Base-by-base conservation (phyloP, 2,329 filamentous ascomycete species). In the Fusarium devonianum region DNA sequence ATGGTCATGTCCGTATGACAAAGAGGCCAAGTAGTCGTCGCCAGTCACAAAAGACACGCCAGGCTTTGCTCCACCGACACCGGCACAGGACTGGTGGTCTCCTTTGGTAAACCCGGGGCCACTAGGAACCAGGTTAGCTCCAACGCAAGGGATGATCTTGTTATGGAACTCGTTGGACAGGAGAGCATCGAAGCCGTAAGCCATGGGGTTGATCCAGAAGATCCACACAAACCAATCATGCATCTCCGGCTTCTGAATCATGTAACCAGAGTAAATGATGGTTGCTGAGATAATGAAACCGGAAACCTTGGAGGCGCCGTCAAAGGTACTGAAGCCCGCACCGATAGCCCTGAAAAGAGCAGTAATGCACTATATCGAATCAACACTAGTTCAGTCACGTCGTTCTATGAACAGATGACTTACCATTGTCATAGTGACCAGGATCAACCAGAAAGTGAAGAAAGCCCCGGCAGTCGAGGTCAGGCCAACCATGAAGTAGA, bases 111-210 rank as follows among this genome's bases (percentile, higher is more conserved):
- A 86, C 2, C 72, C 71, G 0, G 75, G 71, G 0, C 81, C 79
- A 37, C 66, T 75, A 0, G 82, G 82, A 4, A 84, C 72, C 5
- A 85, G 67, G 49, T 80, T 81, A 19, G 53, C 55, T 3, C 71
- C 74, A 3, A 76, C 76, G 48, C 82, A 85, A 1, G 74, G 70
- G 13, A 84, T 77, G 2, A 63, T 73, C 63, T 87, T 72, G 23
- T 71, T 72, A 55, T 87, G 78, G 48, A 91, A 90, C 65, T 92
- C 88, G 60, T 91, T 91, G 0, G 84, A 76, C 63, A 90, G 76
- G 0, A 92, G 68, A 0, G 80, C 81, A 56, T 90, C 84, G 48
- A 90, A 91, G 0, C 78, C 84, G 49, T 90, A 90, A 0, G 87
- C 82, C 3, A 91, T 72, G 0, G 87, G 87, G 55, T 88, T 79